Evolutionary conservation across 768 basidiomycete species (phyloP), one percentile per base, ranked within the genome.

Genomic region (Suillus weaverae): DNA sequence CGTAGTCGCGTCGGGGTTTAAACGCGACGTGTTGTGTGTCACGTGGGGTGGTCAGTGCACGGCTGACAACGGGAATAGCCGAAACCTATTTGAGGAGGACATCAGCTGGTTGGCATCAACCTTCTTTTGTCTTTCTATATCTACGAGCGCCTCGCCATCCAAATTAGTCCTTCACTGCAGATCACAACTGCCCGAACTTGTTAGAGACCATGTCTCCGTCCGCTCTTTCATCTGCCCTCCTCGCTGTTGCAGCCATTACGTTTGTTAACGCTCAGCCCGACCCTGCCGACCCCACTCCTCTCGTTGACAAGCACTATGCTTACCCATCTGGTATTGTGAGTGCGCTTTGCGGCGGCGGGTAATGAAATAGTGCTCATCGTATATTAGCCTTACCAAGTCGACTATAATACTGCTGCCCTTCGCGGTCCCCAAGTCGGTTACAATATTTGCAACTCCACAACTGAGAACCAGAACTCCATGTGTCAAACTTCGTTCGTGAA

Each of bases 401-500:
- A 84, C 56, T 66, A 66, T 38, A 73, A 81, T 50, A 75, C 76
- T 66, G 59, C 72, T 14, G 76, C 77, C 51, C 70, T 73, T 32
- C 86, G 89, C 62, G 89, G 89, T 16, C 70, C 77, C 16, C 90
- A 91, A 71, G 69, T 70, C 22, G 90, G 90, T 18, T 89, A 88
- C 80, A 89, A 89, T 73, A 70, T 78, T 13, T 90, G 89, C 74
- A 91, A 90, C 74, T 82, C 84, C 0, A 86, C 87, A 20, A 90
- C 90, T 0, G 80, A 86, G 63, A 83, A 80, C 74, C 84, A 84
- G 66, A 60, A 78, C 10, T 90, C 91, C 0, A 74, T 85, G 41
- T 93, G 91, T 74, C 91, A 93, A 75, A 92, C 90, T 0, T 78
- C 81, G 10, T 85, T 85, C 74, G 78, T 88, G 64, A 91, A 90